Percentiles rank a stretch among this genome's conserved stretches.
Conservation (phyloP, 768 basidiomycete genomes). For the Baorangia bicolor region DNA sequence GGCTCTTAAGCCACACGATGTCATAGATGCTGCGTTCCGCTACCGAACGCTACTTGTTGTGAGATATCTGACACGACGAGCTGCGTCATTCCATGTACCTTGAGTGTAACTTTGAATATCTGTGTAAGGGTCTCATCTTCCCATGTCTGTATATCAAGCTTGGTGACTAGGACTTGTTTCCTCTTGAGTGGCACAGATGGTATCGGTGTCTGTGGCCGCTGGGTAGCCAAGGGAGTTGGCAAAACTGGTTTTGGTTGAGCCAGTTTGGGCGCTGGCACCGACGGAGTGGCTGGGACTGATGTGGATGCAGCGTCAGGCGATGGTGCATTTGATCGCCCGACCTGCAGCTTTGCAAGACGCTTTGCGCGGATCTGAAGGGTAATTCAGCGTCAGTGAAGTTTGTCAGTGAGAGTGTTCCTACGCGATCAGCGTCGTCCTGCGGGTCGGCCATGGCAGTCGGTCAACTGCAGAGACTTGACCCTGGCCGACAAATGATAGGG, state of each 20-base stretch:
- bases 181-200: constrained; percentile 45
- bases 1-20: constrained; percentile 78
- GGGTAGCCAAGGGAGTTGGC: constrained; percentile 25
- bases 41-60: constrained; percentile 45
- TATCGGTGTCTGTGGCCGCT: constrained; percentile 31
- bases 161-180: constrained; percentile 40
- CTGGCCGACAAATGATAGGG: background rate
- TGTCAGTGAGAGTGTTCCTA: constrained; percentile 31
- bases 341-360: constrained; percentile 82
- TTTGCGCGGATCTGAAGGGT: constrained; percentile 79
- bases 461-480: background rate
- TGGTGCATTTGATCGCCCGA: constrained; percentile 37
- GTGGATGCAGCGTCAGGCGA: constrained; percentile 24
- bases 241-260: constrained; percentile 37
- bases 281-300: constrained; percentile 18
- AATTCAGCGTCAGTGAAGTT: background rate
- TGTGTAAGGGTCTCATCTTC: constrained; percentile 65
- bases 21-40: constrained; percentile 64
- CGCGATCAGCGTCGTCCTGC: constrained; percentile 79
- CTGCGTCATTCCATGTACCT: constrained; percentile 46
- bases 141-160: constrained; percentile 65
- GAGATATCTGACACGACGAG: background rate
- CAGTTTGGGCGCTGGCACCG: constrained; percentile 29
- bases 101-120: constrained; percentile 77
- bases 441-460: constrained; percentile 44